Evolutionary conservation across 1,139 yeast species (phyloP).

Genomic region (Pichia sp.): DNA sequence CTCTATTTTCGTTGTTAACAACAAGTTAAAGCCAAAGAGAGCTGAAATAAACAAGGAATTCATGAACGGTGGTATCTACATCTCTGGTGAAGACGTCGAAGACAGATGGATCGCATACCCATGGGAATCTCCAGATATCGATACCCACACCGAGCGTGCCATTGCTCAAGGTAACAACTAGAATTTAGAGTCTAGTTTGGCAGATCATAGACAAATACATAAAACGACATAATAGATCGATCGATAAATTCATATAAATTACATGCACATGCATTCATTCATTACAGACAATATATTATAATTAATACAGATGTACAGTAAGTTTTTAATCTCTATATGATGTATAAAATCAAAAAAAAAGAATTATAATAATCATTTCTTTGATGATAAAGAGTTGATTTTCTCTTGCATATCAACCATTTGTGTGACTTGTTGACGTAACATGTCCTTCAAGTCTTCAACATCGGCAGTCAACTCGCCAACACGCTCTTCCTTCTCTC

Average conservation of each 20-base stretch:
- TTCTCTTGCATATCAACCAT: slow-evolving; percentile 63
- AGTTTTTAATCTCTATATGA: too few relatives aligned
- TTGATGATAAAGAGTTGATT: slow-evolving; percentile 11
- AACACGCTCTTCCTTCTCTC: slow-evolving; percentile 86
- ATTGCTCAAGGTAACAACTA: slow-evolving; percentile 39
- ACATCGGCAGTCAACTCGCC: slow-evolving; percentile 89
- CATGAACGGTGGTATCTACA: slow-evolving; percentile 47
- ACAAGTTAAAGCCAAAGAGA: slow-evolving; percentile 54
- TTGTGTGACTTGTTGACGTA: slow-evolving; percentile 82
- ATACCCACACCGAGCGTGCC: slow-evolving; percentile 41
- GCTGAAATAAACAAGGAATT: slow-evolving; percentile 49
- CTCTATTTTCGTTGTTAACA: slow-evolving; percentile 58
- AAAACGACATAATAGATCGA: not conserved
- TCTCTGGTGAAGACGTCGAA: slow-evolving; percentile 52
- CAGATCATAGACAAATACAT: too few relatives aligned
- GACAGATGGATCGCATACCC: slow-evolving; percentile 66
- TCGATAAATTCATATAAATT: too few relatives aligned
- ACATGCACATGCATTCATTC: too few relatives aligned
- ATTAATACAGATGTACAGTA: too few relatives aligned
- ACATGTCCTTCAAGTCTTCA: slow-evolving; percentile 78
- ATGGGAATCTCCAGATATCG: slow-evolving; percentile 57
- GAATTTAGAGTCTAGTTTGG: too few relatives aligned
- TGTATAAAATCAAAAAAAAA: too few relatives aligned
- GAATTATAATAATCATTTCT: not conserved
- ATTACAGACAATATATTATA: too few relatives aligned